A percentile compares a stretch with the other conserved stretches of the same genome.
Conservation (phyloP, 228 moss, liverwort and hornwort species). For the Sphagnum magellanicum region DNA sequence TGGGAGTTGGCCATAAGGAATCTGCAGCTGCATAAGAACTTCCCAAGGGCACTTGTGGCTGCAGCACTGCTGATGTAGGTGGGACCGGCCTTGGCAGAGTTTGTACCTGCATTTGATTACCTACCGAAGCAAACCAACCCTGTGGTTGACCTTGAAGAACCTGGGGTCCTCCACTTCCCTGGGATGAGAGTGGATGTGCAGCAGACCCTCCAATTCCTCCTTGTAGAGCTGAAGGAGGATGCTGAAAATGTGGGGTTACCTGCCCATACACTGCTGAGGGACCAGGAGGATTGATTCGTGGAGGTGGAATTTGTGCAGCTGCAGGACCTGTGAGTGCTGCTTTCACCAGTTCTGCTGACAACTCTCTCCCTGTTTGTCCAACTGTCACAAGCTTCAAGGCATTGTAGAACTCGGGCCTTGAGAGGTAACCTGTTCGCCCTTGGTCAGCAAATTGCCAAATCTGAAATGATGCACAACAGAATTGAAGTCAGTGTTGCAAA, state of each 20-base stretch:
- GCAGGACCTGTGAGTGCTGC: slow-evolving; percentile 88
- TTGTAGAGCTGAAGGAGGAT: slow-evolving; percentile 7
- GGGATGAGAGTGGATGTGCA: slow-evolving; percentile 19
- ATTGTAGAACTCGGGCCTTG: slow-evolving; percentile 81
- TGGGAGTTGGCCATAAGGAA: neutral
- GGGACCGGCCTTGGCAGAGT: slow-evolving; percentile 23
- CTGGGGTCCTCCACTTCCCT: slow-evolving; percentile 16
- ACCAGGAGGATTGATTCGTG: slow-evolving; percentile 57
- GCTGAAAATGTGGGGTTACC: slow-evolving; percentile 13
- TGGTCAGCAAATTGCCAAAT: slow-evolving; percentile 98
- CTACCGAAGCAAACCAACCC: slow-evolving; percentile 25
- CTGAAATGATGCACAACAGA: slow-evolving; percentile 26
- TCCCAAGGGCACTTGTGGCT: slow-evolving; percentile 24
- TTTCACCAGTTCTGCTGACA: slow-evolving; percentile 82
- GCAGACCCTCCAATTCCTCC: slow-evolving; percentile 11
- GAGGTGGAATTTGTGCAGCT: slow-evolving; percentile 91
- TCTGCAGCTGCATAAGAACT: slow-evolving; percentile 25
- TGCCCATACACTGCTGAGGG: slow-evolving; percentile 43
- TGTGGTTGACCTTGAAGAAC: slow-evolving; percentile 8
- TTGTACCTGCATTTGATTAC: slow-evolving; percentile 23
- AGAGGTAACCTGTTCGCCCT: slow-evolving; percentile 68
- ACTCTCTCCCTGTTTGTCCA: slow-evolving; percentile 85
- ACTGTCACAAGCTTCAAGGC: slow-evolving; percentile 98
- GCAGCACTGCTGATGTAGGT: slow-evolving; percentile 21
- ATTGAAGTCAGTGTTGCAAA: no score